A percentile compares a stretch with the other conserved stretches of the same genome.
phyloP scores from a whole-genome alignment of 495 filamentous ascomycete genomes.

The Lophium mytilinum region DNA sequence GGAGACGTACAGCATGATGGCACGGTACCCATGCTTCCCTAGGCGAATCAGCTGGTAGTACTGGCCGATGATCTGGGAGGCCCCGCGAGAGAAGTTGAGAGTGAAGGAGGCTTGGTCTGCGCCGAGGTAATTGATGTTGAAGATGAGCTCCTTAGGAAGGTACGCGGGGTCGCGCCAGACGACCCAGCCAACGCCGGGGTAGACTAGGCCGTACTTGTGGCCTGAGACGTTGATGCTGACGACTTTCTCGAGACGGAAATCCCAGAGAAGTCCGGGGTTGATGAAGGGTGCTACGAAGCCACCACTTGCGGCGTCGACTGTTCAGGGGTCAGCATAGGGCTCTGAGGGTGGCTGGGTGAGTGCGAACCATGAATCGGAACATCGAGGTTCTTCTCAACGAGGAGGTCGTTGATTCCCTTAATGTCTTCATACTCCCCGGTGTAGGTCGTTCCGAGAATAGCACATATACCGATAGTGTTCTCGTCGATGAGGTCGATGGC shows the following conservation, averaged over 20 bases:
- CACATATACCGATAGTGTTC: slow-evolving; percentile 91
- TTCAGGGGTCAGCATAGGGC: background rate
- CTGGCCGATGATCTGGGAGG: slow-evolving; percentile 85
- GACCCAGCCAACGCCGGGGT: slow-evolving; percentile 89
- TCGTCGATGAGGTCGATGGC: slow-evolving; percentile 81
- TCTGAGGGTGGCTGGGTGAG: background rate
- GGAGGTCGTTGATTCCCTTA: slow-evolving; percentile 77
- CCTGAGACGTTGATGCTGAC: slow-evolving; percentile 89
- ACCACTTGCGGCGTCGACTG: slow-evolving; percentile 78
- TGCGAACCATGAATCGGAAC: slow-evolving; percentile 58
- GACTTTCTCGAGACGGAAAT: slow-evolving; percentile 78
- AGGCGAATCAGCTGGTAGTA: slow-evolving; percentile 94
- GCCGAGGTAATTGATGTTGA: slow-evolving; percentile 96
- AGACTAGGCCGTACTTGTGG: slow-evolving; percentile 78
- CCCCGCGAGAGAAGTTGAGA: slow-evolving; percentile 93
- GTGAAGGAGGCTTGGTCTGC: slow-evolving; percentile 94
- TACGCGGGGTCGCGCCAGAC: slow-evolving; percentile 78
- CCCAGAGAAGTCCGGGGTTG: slow-evolving; percentile 72
- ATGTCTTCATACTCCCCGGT: slow-evolving; percentile 95
- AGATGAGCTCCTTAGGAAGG: slow-evolving; percentile 82
- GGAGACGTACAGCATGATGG: slow-evolving; percentile 57
- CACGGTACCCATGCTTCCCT: slow-evolving; percentile 76
- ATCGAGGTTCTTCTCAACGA: slow-evolving; percentile 62
- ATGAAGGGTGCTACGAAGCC: slow-evolving; percentile 89
- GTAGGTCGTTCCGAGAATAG: slow-evolving; percentile 83